phyloP scores from a whole-genome alignment of 106 monocot genomes.

The Vanilla planifolia region DNA sequence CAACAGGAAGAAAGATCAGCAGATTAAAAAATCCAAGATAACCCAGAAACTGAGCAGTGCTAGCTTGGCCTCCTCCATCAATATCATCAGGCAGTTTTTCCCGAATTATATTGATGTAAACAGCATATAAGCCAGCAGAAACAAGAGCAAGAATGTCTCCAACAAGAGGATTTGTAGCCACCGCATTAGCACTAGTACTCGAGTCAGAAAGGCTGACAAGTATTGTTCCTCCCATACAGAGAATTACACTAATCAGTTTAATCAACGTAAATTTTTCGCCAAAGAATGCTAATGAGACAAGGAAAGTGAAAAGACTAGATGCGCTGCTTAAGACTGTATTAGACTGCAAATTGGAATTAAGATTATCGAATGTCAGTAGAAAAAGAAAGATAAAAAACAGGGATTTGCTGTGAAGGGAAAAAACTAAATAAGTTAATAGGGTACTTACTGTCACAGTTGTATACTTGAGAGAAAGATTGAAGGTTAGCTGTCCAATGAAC shows the following conservation, averaged over 20 bases:
- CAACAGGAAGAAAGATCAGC: slow-evolving; percentile 74
- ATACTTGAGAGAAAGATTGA: slow-evolving; percentile 92
- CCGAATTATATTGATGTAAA: slow-evolving; percentile 81
- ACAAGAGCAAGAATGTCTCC: slow-evolving; percentile 74
- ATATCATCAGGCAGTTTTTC: slow-evolving; percentile 76
- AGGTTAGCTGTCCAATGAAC: slow-evolving; percentile 88
- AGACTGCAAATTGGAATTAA: slow-evolving; percentile 52
- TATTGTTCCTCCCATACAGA: slow-evolving; percentile 95
- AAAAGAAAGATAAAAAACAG: not conserved
- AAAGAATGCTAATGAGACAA: slow-evolving; percentile 70
- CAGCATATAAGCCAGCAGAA: slow-evolving; percentile 75
- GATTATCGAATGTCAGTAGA: slow-evolving; percentile 6
- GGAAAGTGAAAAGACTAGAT: slow-evolving; percentile 96
- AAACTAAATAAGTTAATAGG: not conserved
- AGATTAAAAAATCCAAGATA: slow-evolving; percentile 82
- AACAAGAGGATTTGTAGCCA: slow-evolving; percentile 66
- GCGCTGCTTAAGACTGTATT: slow-evolving; percentile 97
- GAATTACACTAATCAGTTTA: slow-evolving; percentile 85
- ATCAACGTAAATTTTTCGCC: slow-evolving; percentile 87
- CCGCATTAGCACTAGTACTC: slow-evolving; percentile 29
- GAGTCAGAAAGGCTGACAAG: slow-evolving; percentile 86
- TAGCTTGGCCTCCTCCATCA: slow-evolving; percentile 63
- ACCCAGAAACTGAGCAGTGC: slow-evolving; percentile 92
- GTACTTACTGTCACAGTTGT: slow-evolving; percentile 85
- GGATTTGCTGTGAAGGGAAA: not conserved